phyloP scores from a whole-genome alignment of 306 rosid genomes.

The Spatholobus suberectus region DNA sequence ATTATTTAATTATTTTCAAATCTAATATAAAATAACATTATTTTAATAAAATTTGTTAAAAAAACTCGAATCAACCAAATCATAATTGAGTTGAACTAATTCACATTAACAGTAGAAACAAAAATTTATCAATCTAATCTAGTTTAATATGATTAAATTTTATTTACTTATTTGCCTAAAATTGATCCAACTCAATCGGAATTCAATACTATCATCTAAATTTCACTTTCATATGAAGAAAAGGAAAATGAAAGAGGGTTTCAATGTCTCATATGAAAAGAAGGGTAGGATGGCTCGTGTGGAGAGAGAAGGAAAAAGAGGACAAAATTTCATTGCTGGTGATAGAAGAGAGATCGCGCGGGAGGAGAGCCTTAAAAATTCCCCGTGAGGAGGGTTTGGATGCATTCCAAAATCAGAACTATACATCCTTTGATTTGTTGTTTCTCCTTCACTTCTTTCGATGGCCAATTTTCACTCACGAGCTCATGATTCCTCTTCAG shows the following conservation, averaged over 20 bases:
- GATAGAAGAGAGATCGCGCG: constrained; percentile 33
- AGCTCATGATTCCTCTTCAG: constrained; percentile 55
- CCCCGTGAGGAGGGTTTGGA: constrained; percentile 99
- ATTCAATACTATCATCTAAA: not conserved
- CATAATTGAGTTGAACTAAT: too few species aligned
- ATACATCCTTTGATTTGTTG: constrained; percentile 60
- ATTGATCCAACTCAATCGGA: not conserved
- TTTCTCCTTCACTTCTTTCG: constrained; percentile 83
- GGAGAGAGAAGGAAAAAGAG: constrained; percentile 62
- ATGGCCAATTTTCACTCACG: constrained; percentile 73
- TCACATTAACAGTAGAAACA: too few species aligned
- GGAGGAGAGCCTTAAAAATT: constrained; percentile 37
- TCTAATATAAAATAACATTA: too few species aligned
- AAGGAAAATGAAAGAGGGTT: constrained; percentile 27
- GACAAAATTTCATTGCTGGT: constrained; percentile 44
- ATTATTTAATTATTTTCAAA: too few species aligned
- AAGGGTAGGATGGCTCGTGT: constrained; percentile 70
- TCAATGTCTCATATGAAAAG: constrained; percentile 39
- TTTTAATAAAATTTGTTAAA: too few species aligned
- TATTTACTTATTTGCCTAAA: not conserved
- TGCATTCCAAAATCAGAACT: constrained; percentile 74
- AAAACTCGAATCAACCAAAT: too few species aligned
- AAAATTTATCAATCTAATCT: too few species aligned
- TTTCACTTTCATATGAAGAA: constrained; percentile 11
- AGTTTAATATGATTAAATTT: too few species aligned